Conservation (phyloP, 176 grass and related monocot genomes). For the Thinopyrum elongatum region DNA sequence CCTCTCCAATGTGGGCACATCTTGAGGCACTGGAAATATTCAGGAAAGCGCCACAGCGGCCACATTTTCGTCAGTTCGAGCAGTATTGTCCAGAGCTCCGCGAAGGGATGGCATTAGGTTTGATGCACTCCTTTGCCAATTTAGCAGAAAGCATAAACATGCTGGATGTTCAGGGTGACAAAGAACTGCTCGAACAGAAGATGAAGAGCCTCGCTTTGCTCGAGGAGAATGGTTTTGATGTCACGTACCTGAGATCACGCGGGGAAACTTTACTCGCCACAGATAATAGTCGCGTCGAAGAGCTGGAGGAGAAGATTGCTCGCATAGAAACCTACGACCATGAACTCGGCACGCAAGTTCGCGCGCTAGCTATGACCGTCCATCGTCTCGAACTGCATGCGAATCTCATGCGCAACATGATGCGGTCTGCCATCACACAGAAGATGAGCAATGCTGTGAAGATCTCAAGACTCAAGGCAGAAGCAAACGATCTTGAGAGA, state of each 20-base stretch:
- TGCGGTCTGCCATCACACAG: not conserved
- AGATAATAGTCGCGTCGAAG: not conserved
- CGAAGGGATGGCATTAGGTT: constrained; percentile 69
- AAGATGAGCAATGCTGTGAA: not conserved
- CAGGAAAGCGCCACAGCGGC: constrained; percentile 27
- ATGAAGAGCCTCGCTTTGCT: constrained; percentile 39
- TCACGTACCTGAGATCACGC: constrained; percentile 33
- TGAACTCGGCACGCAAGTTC: not conserved
- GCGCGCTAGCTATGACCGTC: constrained; percentile 4
- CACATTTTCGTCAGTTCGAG: constrained; percentile 38
- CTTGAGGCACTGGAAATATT: constrained; percentile 60
- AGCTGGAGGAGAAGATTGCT: not conserved
- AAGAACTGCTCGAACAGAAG: constrained; percentile 33
- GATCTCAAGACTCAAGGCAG: constrained; percentile 23
- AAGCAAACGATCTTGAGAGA: not conserved
- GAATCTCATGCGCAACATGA: not conserved
- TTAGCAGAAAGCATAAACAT: constrained; percentile 39
- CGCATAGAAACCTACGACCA: not conserved
- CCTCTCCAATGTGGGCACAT: constrained; percentile 37
- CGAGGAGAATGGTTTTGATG: constrained; percentile 66
- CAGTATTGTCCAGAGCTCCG: constrained; percentile 29
- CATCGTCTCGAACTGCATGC: constrained; percentile 13
- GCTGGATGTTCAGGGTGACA: constrained; percentile 29
- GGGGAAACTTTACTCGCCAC: constrained; percentile 33
- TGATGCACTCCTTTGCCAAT: constrained; percentile 58